Base-by-base conservation (phyloP, 345 rosid species). In the Salix purpurea region DNA sequence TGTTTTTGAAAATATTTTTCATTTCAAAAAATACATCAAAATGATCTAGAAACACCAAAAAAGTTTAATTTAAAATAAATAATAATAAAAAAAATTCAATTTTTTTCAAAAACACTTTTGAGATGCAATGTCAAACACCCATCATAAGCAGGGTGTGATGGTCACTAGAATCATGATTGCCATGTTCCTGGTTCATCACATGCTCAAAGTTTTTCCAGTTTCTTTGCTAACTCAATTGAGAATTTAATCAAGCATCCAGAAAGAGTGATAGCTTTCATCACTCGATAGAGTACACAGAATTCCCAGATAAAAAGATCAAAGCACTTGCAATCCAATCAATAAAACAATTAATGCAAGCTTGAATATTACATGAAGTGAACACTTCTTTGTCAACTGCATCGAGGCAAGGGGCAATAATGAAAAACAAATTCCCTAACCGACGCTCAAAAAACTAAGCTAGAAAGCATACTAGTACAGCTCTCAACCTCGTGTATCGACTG, bases 351-450 rank as follows among this genome's bases (percentile, higher is more conserved):
- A 37, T 14, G 19, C 77, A 67, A 73, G 39, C 75, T 71, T 71
- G 48, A 16, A 65, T 16, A 52, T 67, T 58, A 75, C 65, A 54
- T 16, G 42, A 66, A 73, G 14, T 32, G n/a, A n/a, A 71, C 71
- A 15, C 19, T 69, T 68, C 46, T 34, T 9, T 16, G 13, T 56
- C 62, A 7, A 11, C 19, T 54, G 71, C 21, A 65, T 32, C 44
- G 58, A 73, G 69, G 81, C 26, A 32, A 78, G 77, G 69, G 69
- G 40, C 15, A 28, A 65, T 30, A 6, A 52, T 13, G 54, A 70
- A 65, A 71, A 58, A 52, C 71, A 71, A 56, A 58, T 4, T 30
- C 79, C 83, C 69, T 66, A 24, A 71, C 72, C 79, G 56, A 39
- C 30, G 56, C 46, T 50, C 56, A 65, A 19, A 52, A 24, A 56